Percentiles rank a stretch among this genome's conserved stretches.
Evolutionary conservation across 2,329 filamentous ascomycete genomes (phyloP).

Genomic region (Penicillium sclerotigenum): DNA sequence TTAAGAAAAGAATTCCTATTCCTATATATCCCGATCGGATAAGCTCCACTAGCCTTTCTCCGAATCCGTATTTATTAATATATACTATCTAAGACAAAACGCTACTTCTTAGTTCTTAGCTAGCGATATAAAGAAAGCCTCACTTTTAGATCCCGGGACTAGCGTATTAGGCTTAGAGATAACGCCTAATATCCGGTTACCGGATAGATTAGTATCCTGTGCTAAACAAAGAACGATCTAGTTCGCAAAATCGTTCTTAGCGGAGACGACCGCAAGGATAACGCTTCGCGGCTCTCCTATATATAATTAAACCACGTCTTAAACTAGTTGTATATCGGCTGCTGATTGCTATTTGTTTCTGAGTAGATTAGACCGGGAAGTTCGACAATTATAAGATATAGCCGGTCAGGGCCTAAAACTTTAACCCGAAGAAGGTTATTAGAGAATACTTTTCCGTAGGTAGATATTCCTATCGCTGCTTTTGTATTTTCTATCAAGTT

Average conservation of each 20-base stretch:
- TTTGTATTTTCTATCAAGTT: slow-evolving; percentile 26
- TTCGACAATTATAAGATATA: slow-evolving; percentile 60
- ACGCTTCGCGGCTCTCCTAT: slow-evolving; percentile 45
- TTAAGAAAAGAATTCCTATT: slow-evolving; percentile 33
- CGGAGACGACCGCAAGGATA: slow-evolving; percentile 48
- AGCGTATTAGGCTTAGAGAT: slow-evolving; percentile 50
- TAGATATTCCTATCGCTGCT: slow-evolving; percentile 24
- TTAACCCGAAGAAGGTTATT: slow-evolving; percentile 58
- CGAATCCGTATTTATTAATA: slow-evolving; percentile 46
- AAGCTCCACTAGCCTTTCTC: slow-evolving; percentile 30
- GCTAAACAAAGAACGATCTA: slow-evolving; percentile 43
- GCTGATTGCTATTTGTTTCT: slow-evolving; percentile 54
- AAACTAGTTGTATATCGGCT: slow-evolving; percentile 55
- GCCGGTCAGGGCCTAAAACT: slow-evolving; percentile 57
- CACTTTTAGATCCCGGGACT: slow-evolving; percentile 34
- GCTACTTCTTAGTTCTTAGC: slow-evolving; percentile 44
- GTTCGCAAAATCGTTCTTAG: slow-evolving; percentile 43
- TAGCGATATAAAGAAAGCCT: slow-evolving; percentile 38
- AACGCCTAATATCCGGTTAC: slow-evolving; percentile 43
- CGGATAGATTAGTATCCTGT: slow-evolving; percentile 28
- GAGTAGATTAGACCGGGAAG: slow-evolving; percentile 59
- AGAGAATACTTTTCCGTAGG: slow-evolving; percentile 35
- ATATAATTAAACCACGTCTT: slow-evolving; percentile 45
- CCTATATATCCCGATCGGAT: slow-evolving; percentile 28
- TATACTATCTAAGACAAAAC: slow-evolving; percentile 51